Evolutionary conservation across 345 rosid genomes (phyloP).

Genomic region (Gossypium sturtianum): DNA sequence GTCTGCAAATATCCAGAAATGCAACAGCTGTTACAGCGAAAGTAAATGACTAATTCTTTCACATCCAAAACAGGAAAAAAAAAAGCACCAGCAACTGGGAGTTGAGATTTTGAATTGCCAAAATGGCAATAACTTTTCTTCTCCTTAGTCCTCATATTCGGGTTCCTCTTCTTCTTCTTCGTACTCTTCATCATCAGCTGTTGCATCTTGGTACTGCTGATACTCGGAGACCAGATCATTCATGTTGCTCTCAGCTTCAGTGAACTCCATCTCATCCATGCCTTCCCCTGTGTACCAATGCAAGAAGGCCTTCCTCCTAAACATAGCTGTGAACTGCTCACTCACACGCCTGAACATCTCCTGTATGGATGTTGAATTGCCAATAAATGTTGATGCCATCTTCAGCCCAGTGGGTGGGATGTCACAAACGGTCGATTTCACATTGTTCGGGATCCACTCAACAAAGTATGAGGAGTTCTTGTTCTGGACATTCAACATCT

Average conservation of each 20-base stretch:
- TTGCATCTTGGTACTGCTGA: constrained; percentile 79
- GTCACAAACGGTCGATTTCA: constrained; percentile 72
- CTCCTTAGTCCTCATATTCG: constrained; percentile 1
- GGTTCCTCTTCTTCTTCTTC: constrained; percentile 48
- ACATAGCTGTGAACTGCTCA: constrained; percentile 72
- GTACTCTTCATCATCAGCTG: constrained; percentile 60
- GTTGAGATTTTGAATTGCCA: background rate
- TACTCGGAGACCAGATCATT: constrained; percentile 70
- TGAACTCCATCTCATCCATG: constrained; percentile 71
- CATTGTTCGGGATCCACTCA: constrained; percentile 71
- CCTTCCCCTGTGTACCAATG: constrained; percentile 70
- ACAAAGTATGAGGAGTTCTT: constrained; percentile 65
- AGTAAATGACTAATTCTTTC: background rate
- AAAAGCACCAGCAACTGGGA: constrained; percentile 5
- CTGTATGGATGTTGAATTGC: constrained; percentile 68
- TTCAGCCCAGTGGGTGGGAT: constrained; percentile 67
- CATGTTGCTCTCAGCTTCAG: constrained; percentile 78
- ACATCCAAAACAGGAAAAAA: background rate
- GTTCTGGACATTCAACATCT: constrained; percentile 67
- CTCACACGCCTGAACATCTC: constrained; percentile 79
- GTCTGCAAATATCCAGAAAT: background rate
- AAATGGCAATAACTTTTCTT: background rate
- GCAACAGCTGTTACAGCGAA: background rate
- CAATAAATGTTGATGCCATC: constrained; percentile 67
- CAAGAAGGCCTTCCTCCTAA: constrained; percentile 72